Conservation (phyloP, 768 basidiomycete species). For the Kwoniella europaea region DNA sequence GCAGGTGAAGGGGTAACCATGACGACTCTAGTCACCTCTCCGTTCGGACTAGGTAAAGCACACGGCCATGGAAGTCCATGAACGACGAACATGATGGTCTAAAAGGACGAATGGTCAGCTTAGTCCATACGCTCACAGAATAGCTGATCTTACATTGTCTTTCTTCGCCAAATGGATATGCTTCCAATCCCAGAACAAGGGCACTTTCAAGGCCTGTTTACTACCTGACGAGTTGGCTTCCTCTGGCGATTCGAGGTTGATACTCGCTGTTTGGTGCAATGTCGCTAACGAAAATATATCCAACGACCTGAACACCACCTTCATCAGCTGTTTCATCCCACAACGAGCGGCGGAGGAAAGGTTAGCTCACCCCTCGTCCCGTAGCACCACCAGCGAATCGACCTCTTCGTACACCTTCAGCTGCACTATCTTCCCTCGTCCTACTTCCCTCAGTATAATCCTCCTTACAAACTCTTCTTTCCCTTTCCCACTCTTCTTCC, state of each 20-base stretch:
- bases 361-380: constrained; percentile 44
- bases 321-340: too few species aligned
- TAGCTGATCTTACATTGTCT: constrained; percentile 27
- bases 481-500: background rate
- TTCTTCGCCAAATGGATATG: constrained; percentile 26
- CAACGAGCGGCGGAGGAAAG: background rate
- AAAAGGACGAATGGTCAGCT: constrained; percentile 6
- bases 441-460: constrained; percentile 30
- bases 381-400: constrained; percentile 29
- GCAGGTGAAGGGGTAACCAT: constrained; percentile 17
- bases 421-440: constrained; percentile 35
- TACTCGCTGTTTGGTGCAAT: constrained; percentile 5
- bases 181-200: constrained; percentile 46
- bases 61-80: constrained; percentile 49
- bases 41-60: constrained; percentile 44
- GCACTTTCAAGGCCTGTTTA: constrained; percentile 22
- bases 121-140: background rate
- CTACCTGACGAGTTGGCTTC: constrained; percentile 6
- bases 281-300: constrained; percentile 37
- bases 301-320: constrained; percentile 26
- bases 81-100: constrained; percentile 30
- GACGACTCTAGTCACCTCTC: constrained; percentile 46
- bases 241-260: constrained; percentile 33
- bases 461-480: constrained; percentile 13
- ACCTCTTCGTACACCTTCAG: constrained; percentile 35